Evolutionary conservation across 441 rosid genomes (phyloP), one percentile per base, ranked within the genome.

Genomic region (Populus hybrid): DNA sequence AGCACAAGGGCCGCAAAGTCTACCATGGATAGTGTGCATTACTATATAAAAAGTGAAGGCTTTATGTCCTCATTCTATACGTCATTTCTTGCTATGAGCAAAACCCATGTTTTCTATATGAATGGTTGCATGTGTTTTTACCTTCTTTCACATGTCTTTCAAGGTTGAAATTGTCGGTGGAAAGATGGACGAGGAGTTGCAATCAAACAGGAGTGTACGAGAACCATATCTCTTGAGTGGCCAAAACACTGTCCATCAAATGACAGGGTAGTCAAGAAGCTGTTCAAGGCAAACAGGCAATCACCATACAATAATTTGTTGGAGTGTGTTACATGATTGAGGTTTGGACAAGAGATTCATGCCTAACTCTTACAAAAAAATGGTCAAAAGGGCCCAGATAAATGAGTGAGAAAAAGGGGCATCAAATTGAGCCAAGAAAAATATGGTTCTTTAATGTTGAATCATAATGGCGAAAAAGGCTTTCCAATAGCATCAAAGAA

Each of bases 291-390:
- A 46, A 46, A 14, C 16, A 77, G 71, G 73, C 80, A 77, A 81
- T 70, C 69, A 70, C 65, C 6, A 18, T 57, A 3, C 69, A 81
- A 77, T 74, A 64, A 50, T 77, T 77, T 12, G 4, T 38, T 59
- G 18, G 16, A 0, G 46, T 6, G 69, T 64, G 14, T 18, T 50
- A 20, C 38, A 61, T 68, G 67, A 81, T 73, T 69, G 80, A 69
- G 76, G 21, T n/a, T 10, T 20, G 24, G 12, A 70, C 24, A 8
- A 3, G 21, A 69, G 38, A 16, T 24, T 28, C 10, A 28, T 24
- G 34, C 32, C 35, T 34, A 8, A 73, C 11, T 18, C 30, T 73
- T n/a, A 57, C 9, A 28, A 40, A 75, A 42, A 26, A 69, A 67
- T 28, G 40, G 72, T 66, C 64, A 65, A 40, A 75, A 66, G n/a